A percentile compares a stretch with the other conserved stretches of the same genome.
phyloP scores from a whole-genome alignment of 2,329 filamentous ascomycete genomes.

The Cercospora nicotianae region DNA sequence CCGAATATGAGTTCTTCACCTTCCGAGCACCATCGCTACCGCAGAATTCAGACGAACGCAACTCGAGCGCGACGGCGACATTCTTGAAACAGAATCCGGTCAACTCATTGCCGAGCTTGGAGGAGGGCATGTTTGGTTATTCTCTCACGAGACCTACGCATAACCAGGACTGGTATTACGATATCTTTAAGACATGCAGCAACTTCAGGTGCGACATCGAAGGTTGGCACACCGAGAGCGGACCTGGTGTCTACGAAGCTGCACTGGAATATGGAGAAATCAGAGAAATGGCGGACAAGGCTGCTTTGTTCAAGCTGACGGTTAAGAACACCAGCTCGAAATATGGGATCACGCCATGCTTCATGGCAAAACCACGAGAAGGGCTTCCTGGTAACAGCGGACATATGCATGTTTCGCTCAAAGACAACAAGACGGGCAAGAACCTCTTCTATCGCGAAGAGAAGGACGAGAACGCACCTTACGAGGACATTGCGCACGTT shows the following conservation, averaged over 20 bases:
- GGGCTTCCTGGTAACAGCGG: slow-evolving; percentile 92
- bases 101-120: slow-evolving; percentile 72
- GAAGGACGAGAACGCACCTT: slow-evolving; percentile 69
- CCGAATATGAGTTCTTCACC: slow-evolving; percentile 94
- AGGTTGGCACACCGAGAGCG: slow-evolving; percentile 94
- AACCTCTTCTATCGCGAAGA: slow-evolving; percentile 79
- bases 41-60: slow-evolving; percentile 52
- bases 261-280: slow-evolving; percentile 90
- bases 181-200: slow-evolving; percentile 76
- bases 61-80: slow-evolving; percentile 67
- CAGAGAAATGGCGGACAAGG: slow-evolving; percentile 85
- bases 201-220: slow-evolving; percentile 80
- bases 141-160: slow-evolving; percentile 82
- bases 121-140: slow-evolving; percentile 96
- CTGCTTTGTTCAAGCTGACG: slow-evolving; percentile 89
- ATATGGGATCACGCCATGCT: slow-evolving; percentile 91
- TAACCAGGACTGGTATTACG: slow-evolving; percentile 91
- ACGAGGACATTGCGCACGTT: slow-evolving; percentile 72
- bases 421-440: slow-evolving; percentile 69
- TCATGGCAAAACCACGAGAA: slow-evolving; percentile 96
- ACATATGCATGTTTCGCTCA: slow-evolving; percentile 90
- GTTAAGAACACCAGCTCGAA: slow-evolving; percentile 86
- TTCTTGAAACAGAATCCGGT: slow-evolving; percentile 75
- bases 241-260: slow-evolving; percentile 92
- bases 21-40: slow-evolving; percentile 65